Conservation (phyloP, 2,329 filamentous ascomycete genomes). For the Aspergillus fructus region DNA sequence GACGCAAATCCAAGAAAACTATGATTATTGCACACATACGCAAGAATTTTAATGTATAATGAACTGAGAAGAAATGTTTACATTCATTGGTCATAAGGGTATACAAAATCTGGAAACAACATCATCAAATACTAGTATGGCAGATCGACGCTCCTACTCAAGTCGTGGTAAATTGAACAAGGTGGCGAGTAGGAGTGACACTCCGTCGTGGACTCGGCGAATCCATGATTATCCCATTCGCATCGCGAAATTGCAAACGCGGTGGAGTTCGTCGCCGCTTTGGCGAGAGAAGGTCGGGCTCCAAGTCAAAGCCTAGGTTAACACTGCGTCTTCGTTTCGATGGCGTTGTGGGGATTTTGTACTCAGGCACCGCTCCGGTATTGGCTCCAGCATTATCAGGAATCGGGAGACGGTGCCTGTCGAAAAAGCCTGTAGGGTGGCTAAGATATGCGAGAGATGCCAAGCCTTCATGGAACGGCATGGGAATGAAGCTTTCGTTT, state of each 20-base stretch:
- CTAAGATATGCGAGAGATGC: constrained; percentile 28
- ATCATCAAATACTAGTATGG: neutral
- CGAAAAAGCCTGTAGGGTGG: constrained; percentile 36
- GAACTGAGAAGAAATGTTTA: neutral
- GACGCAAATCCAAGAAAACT: too few species aligned
- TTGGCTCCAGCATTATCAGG: constrained; percentile 27
- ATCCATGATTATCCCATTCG: constrained; percentile 22
- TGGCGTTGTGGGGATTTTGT: neutral
- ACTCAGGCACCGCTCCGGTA: neutral
- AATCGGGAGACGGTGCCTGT: constrained; percentile 37
- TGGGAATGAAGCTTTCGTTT: constrained; percentile 51
- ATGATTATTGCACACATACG: too few species aligned
- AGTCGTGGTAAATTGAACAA: neutral
- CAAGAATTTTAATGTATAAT: too few species aligned
- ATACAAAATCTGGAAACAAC: neutral
- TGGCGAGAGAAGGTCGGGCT: constrained; percentile 10
- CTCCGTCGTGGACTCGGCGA: constrained; percentile 5
- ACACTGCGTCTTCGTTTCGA: constrained; percentile 16
- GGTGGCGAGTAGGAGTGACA: neutral
- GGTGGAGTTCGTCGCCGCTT: constrained; percentile 18
- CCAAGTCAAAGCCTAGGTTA: neutral
- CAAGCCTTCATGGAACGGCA: constrained; percentile 31
- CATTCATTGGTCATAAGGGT: neutral
- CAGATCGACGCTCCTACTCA: neutral
- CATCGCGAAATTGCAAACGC: constrained; percentile 12